These are phyloP conservation scores for Mycena leptocephala DNA, from an alignment of 768 basidiomycete species.

Conservation along the genomic window DNA sequence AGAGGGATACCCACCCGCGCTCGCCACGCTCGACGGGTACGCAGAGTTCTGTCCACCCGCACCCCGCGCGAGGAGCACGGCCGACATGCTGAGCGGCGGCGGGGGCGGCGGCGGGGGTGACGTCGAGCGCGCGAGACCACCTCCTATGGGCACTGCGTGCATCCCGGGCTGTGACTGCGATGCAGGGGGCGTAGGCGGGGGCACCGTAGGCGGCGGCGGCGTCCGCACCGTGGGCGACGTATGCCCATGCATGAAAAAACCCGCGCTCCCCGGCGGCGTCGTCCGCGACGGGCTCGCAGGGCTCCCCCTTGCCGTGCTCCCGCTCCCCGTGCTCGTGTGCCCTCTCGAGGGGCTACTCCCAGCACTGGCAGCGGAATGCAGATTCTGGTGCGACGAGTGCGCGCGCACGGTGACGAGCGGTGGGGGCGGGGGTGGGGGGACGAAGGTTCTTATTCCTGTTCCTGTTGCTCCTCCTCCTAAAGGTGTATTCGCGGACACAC, in stretches of 20 bases:
- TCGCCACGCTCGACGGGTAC: not conserved
- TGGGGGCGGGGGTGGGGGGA: constrained; percentile 25
- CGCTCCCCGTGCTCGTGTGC: constrained; percentile 1
- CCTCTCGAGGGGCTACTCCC: not conserved
- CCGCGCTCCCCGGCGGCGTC: no score
- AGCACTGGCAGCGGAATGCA: not conserved
- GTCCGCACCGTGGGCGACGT: not conserved
- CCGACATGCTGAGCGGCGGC: constrained; percentile 33
- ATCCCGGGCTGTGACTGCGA: not conserved
- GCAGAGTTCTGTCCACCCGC: not conserved
- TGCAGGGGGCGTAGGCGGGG: not conserved
- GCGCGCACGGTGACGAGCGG: constrained; percentile 24
- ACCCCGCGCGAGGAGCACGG: constrained; percentile 15
- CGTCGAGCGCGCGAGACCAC: not conserved
- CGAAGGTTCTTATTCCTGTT: not conserved
- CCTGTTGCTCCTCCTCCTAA: not conserved
- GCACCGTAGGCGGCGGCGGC: not conserved
- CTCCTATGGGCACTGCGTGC: not conserved
- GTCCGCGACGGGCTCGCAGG: not conserved
- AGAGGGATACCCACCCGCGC: not conserved
- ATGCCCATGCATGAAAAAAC: no score
- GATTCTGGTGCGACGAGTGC: not conserved
- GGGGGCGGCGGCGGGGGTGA: constrained; percentile 31
- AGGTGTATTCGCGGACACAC: no score
- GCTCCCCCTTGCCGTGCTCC: constrained; percentile 4